phyloP scores from a whole-genome alignment of 108 stramenopile species.

The Fragilaria radians region DNA sequence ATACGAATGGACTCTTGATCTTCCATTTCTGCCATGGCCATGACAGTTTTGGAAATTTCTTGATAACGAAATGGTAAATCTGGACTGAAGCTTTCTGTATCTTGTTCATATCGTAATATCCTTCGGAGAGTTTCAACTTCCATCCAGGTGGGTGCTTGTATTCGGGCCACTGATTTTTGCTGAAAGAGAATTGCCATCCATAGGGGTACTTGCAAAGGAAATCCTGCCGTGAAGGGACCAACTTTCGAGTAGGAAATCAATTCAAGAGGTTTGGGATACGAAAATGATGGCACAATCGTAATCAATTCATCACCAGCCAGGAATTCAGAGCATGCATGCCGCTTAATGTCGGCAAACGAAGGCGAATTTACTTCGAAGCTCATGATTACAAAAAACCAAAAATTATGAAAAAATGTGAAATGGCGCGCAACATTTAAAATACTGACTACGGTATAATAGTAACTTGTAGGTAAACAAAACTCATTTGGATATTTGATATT shows the following conservation, averaged over 20 bases:
- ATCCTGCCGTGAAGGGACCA: slow-evolving; percentile 69
- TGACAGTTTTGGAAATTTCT: slow-evolving; percentile 54
- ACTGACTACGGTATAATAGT: no score
- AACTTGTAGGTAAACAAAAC: no score
- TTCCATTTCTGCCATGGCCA: slow-evolving; percentile 25
- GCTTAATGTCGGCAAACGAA: slow-evolving; percentile 3
- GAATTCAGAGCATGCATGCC: slow-evolving; percentile 12
- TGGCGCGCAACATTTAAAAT: no score
- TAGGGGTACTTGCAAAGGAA: slow-evolving; percentile 61
- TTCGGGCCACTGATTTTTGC: slow-evolving; percentile 43
- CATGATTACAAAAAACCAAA: no score
- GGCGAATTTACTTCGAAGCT: no score
- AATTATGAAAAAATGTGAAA: no score
- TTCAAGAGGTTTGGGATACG: slow-evolving; percentile 27
- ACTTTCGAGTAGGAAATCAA: slow-evolving; percentile 20
- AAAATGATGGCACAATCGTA: slow-evolving; percentile 39
- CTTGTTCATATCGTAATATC: slow-evolving; percentile 56
- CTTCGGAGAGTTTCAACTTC: slow-evolving; percentile 34
- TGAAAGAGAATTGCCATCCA: slow-evolving; percentile 67
- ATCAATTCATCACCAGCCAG: slow-evolving; percentile 41
- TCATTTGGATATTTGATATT: no score
- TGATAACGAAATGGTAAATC: slow-evolving; percentile 66
- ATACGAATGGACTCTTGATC: slow-evolving; percentile 30
- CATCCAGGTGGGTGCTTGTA: slow-evolving; percentile 51
- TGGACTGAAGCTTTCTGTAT: slow-evolving; percentile 29